These are phyloP conservation scores for Cytospora leucostoma DNA, from an alignment of 2,329 filamentous ascomycete species.

Conservation along the genomic window DNA sequence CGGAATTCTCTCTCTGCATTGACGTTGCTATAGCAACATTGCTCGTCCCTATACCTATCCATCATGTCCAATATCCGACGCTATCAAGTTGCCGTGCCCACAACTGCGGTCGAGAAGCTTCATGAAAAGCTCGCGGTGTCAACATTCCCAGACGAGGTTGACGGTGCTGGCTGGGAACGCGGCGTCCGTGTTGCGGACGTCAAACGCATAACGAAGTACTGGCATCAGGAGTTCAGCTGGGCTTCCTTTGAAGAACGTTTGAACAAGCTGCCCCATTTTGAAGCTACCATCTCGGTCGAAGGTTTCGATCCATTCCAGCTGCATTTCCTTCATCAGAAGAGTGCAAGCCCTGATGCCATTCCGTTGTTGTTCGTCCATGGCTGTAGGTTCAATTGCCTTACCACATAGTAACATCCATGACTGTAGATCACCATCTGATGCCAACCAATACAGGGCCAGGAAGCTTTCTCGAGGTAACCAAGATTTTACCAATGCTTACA, in stretches of 20 bases:
- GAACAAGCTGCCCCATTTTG: conserved; percentile 63
- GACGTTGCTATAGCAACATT: too few species aligned
- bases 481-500: too few species aligned
- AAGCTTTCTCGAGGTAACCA: too few species aligned
- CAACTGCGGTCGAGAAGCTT: neutral
- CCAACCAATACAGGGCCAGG: too few species aligned
- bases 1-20: too few species aligned
- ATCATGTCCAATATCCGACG: neutral
- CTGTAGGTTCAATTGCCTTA: conserved; percentile 32
- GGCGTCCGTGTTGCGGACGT: conserved; percentile 62
- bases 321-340: conserved; percentile 62
- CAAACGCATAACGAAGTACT: conserved; percentile 58
- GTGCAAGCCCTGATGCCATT: conserved; percentile 34
- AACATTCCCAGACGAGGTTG: conserved; percentile 55
- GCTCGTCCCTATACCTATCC: too few species aligned
- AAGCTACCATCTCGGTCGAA: conserved; percentile 52
- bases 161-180: conserved; percentile 51
- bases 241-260: conserved; percentile 57
- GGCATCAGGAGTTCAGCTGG: conserved; percentile 63
- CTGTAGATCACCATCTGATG: too few species aligned
- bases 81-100: neutral
- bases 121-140: conserved; percentile 2
- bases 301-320: conserved; percentile 62
- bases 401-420: too few species aligned
- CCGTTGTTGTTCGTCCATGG: conserved; percentile 46